Base-by-base conservation (phyloP, 768 basidiomycete genomes). In the Boletus vermiculosoides region DNA sequence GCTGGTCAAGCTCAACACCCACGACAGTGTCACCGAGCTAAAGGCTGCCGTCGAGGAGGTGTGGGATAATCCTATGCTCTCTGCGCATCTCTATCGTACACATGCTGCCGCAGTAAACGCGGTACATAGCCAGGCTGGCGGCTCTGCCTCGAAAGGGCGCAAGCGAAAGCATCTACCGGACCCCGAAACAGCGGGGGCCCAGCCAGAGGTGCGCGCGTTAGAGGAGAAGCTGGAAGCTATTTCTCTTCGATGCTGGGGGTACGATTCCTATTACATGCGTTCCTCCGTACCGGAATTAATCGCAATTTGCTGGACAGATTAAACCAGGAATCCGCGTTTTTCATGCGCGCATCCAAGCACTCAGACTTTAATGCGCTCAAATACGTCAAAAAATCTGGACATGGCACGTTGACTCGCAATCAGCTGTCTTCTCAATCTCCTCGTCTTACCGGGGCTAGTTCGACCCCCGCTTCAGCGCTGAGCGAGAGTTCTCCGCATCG, bases 201-300 rank as follows among this genome's bases (percentile, higher is more conserved):
- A 73, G 5, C 70, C 77, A 8, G 83, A 86, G 28, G 78, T 85
- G 1, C 63, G 70, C 1, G 66, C 66, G 2, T 63, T 91, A 5
- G 80, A 85, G 63, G 71, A 76, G 45, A 74, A 73, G 20, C 66
- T 92, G n/a, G 82, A 84, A 12, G 61, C 64, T 4, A 71, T 84
- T 16, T 68, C 79, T 41, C 76, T 92, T 22, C 77, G 73, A 40
- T 80, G 83, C 61, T 90, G 85, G 82, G 78, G 77, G 88, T 90
- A 63, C 58, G 85, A 71, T 15, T 45, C 40, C 18, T 23, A 9
- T 30, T 7, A 5, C 30, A 46, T 37, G 25, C 34, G 12, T 52
- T 57, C 37, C 15, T 16, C 11, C 23, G 39, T 25, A 3, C 16
- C 39, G 42, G 22, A 42, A 9, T n/a, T 62, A 8, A 57, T 37